These are phyloP conservation scores for Rheum nobile DNA, from an alignment of 148 eudicot species.

Conservation along the genomic window DNA sequence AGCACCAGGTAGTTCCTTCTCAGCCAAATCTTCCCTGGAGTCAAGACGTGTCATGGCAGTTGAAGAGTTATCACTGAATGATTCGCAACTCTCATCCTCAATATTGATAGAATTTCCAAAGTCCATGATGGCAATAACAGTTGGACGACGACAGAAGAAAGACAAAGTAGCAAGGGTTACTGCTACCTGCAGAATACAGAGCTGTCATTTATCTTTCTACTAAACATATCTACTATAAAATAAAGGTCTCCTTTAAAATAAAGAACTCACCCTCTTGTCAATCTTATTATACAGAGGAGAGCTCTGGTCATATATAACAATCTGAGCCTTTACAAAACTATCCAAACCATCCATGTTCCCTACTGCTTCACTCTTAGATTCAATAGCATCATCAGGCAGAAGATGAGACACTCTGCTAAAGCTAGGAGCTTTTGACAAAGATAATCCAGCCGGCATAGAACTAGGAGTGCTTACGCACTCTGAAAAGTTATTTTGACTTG, in stretches of 20 bases:
- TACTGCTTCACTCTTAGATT: slow-evolving; percentile 21
- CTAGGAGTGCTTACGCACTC: slow-evolving; percentile 20
- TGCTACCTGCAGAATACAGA: slow-evolving; percentile 44
- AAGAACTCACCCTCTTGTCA: slow-evolving; percentile 57
- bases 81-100: slow-evolving; percentile 42
- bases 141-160: slow-evolving; percentile 89
- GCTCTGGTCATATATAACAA: slow-evolving; percentile 65
- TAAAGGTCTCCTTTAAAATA: neutral
- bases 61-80: slow-evolving; percentile 48
- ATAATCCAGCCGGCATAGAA: slow-evolving; percentile 25
- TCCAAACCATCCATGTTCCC: slow-evolving; percentile 44
- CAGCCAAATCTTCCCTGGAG: slow-evolving; percentile 31
- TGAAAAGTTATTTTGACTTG: slow-evolving; percentile 16
- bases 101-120: slow-evolving; percentile 61
- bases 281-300: slow-evolving; percentile 55
- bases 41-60: slow-evolving; percentile 34
- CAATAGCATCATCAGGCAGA: slow-evolving; percentile 44
- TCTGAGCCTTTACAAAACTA: slow-evolving; percentile 94
- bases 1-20: slow-evolving; percentile 26
- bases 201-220: neutral
- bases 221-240: slow-evolving; percentile 5
- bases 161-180: slow-evolving; percentile 92
- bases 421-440: slow-evolving; percentile 45
- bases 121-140: slow-evolving; percentile 66
- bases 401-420: slow-evolving; percentile 56